Conservation (phyloP, 2,329 filamentous ascomycete genomes). For the Pseudocercospora pini-densiflorae region DNA sequence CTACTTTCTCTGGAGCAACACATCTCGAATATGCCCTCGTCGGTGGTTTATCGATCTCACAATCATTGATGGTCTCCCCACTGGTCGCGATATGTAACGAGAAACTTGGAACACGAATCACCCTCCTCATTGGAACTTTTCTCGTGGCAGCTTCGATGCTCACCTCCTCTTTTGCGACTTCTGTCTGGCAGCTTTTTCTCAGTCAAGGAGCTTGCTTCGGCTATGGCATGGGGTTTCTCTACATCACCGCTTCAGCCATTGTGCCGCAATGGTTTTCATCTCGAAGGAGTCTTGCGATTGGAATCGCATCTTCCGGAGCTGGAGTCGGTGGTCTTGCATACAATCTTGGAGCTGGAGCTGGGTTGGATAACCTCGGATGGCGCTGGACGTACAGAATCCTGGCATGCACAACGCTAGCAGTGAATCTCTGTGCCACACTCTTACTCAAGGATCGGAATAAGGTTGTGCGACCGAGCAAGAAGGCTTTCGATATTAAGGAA, state of each 20-base stretch:
- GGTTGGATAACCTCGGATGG: slow-evolving; percentile 60
- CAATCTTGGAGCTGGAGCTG: slow-evolving; percentile 66
- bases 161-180: slow-evolving; percentile 68
- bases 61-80: slow-evolving; percentile 68
- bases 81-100: slow-evolving; percentile 64
- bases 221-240: slow-evolving; percentile 73
- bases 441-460: slow-evolving; percentile 62
- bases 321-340: slow-evolving; percentile 74
- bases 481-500: slow-evolving; percentile 27
- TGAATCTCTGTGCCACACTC: slow-evolving; percentile 65
- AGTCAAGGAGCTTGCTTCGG: slow-evolving; percentile 75
- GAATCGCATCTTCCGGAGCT: slow-evolving; percentile 67
- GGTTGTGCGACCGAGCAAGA: slow-evolving; percentile 22
- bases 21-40: slow-evolving; percentile 73
- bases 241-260: slow-evolving; percentile 68
- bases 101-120: slow-evolving; percentile 63
- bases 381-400: slow-evolving; percentile 61
- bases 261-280: slow-evolving; percentile 75
- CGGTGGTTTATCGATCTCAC: slow-evolving; percentile 69
- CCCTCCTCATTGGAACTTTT: slow-evolving; percentile 66
- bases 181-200: slow-evolving; percentile 75
- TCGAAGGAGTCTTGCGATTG: slow-evolving; percentile 69
- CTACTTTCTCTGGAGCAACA: slow-evolving; percentile 64
- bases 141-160: slow-evolving; percentile 68
- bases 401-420: slow-evolving; percentile 63